Conservation (phyloP, 768 basidiomycete genomes). For the Suillus subluteus region DNA sequence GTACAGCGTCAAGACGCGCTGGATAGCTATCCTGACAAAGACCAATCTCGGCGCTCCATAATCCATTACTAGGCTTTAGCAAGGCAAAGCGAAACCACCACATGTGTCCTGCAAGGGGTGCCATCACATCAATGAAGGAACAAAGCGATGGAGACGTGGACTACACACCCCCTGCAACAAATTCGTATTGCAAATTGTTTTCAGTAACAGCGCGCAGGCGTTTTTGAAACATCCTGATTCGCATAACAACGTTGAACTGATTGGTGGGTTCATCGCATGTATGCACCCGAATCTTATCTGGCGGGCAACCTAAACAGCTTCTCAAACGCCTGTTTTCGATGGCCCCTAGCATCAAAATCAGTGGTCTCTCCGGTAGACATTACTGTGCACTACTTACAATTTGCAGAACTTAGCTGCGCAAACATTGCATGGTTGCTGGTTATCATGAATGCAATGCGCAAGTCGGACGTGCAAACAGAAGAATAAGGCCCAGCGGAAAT, state of each 20-base stretch:
- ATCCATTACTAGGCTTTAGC: too few relatives aligned
- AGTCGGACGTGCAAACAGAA: neutral
- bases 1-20: neutral
- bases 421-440: neutral
- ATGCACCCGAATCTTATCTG: neutral
- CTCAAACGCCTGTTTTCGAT: neutral
- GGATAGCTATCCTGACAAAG: neutral
- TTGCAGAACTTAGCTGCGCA: neutral
- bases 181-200: neutral
- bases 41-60: neutral
- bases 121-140: neutral
- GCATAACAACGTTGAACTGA: neutral
- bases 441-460: neutral
- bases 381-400: neutral
- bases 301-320: neutral
- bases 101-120: neutral
- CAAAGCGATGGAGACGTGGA: neutral
- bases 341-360: neutral
- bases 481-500: neutral
- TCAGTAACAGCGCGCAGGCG: too few relatives aligned
- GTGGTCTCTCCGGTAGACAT: neutral
- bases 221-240: neutral
- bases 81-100: neutral
- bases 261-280: neutral
- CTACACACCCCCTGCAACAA: conserved; percentile 25